Base-by-base conservation (phyloP, 2,329 filamentous ascomycete genomes). In the Aureobasidium uvarum region DNA sequence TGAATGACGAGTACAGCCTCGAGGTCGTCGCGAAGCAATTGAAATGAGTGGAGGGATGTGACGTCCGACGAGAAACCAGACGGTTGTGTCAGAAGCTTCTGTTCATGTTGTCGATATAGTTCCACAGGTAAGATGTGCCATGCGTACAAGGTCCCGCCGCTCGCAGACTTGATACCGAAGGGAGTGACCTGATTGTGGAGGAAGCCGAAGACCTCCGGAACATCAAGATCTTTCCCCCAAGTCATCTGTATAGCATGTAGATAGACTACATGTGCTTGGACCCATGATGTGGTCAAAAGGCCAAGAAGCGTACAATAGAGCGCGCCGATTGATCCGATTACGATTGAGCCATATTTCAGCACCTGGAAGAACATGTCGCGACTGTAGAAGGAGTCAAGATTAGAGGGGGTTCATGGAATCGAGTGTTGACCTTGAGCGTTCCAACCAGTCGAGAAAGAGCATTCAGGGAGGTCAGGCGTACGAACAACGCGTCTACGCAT, bases 1-100 rank as follows among this genome's bases (percentile, higher is more conserved):
- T 85, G 87, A 1, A 91, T 79, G 5, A 91, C 81, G 2, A 91
- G 78, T 28, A 83, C 82, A 10, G 87, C 83, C 16, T 86, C 79
- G 1, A 87, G 86, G 70, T 91, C 87, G 20, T 85, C 80, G 66
- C 79, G 83, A 2, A 92, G 77, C 2, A 91, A 77, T 33, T 79
- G 79, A 69, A 91, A 90, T 1, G 84, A 85, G 41, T 83, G 78
- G 0, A 84, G 84, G 16, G 79, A 72, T 2, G 82, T 83, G 64
- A 90, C 81, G 68, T 89, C 81, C 1, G 77, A 58, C 23, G 78
- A 80, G 23, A 84, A 75, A 0, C 84, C 84, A 1, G 72, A 66
- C 10, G 78, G 72, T 66, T 85, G 80, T 13, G 71, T 65, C 5
- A 76, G 36, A 1, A 84, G 75, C 16, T 74, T 68, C 1, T 71